Evolutionary conservation across 2,329 filamentous ascomycete species (phyloP), one percentile per base, ranked within the genome.

Genomic region (Aspergillus eucalypticola): DNA sequence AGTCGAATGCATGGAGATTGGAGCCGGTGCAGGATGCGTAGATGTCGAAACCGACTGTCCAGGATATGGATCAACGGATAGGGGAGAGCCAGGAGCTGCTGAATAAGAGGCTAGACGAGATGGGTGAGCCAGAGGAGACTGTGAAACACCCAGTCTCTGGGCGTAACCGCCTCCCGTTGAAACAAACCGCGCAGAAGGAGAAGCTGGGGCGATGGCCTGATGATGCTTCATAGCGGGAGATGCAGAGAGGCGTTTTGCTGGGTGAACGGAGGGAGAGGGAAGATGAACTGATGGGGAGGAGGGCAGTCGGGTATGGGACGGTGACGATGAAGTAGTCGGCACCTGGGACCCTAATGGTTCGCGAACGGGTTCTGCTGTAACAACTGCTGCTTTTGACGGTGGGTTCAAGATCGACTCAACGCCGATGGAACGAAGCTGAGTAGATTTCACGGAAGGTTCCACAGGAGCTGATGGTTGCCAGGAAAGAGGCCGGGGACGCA

Each of bases 401-500:
- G 73, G 75, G 51, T 79, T 79, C 61, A 79, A 62, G 58, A 79
- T 78, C 10, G 76, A 69, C 59, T 76, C 75, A n/a, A 79, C 74
- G 8, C 73, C 76, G 61, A 78, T 74, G 25, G 75, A 71, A 42
- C 76, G 73, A 46, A 72, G 69, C 46, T 69, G 68, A 6, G 67
- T 61, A 15, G 69, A 62, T 50, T 70, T 69, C 62, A 75, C 52
- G 11, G 73, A 71, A n/a, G 72, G 73, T 54, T 76, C 74, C 56
- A 73, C 69, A 8, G 72, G 72, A 3, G 67, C 69, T 58, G 74
- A 74, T 46, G 72, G 74, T 63, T 73, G 72, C 74, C 74, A 76
- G 63, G 74, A 73, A 46, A 70, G 67, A 25, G 70, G 69, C 52
- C 71, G 69, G 58, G 70, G 66, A 29, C 69, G 69, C 53, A 71